phyloP scores from a whole-genome alignment of 23 red algal species.

The Chondrus crispus region DNA sequence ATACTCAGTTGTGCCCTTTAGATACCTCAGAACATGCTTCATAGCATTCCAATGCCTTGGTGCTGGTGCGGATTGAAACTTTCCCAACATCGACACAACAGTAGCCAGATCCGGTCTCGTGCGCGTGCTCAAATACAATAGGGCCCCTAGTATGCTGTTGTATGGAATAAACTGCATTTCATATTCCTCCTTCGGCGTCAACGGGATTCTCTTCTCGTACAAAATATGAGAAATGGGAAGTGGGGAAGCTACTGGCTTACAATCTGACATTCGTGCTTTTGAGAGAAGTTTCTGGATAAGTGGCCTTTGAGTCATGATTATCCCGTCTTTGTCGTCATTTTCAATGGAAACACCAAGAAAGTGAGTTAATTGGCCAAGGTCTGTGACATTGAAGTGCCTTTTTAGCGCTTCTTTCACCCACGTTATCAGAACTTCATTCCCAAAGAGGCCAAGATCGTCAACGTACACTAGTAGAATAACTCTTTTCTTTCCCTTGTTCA shows the following conservation, averaged over 20 bases:
- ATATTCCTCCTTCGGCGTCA: background rate
- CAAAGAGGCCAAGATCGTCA: background rate
- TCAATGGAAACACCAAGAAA: background rate
- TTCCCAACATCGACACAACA: background rate
- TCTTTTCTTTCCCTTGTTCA: background rate
- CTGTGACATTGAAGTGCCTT: background rate
- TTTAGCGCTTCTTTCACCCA: background rate
- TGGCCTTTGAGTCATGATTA: background rate
- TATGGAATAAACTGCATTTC: background rate
- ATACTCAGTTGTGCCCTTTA: slow-evolving; percentile 3
- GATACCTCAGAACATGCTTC: slow-evolving; percentile 19
- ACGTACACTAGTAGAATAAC: background rate
- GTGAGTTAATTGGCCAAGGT: background rate
- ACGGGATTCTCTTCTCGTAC: background rate
- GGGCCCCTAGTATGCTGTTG: background rate
- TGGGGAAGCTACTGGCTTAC: background rate
- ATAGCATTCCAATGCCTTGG: background rate
- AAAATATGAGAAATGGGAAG: background rate
- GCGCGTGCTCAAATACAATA: background rate
- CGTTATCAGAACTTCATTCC: background rate
- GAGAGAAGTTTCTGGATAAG: background rate
- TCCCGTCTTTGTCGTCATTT: background rate
- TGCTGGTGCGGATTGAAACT: background rate
- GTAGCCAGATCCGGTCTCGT: slow-evolving; percentile 12
- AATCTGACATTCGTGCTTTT: background rate